phyloP scores from a whole-genome alignment of 1,284 basidiomycete genomes.

The Volvariella surrecta region DNA sequence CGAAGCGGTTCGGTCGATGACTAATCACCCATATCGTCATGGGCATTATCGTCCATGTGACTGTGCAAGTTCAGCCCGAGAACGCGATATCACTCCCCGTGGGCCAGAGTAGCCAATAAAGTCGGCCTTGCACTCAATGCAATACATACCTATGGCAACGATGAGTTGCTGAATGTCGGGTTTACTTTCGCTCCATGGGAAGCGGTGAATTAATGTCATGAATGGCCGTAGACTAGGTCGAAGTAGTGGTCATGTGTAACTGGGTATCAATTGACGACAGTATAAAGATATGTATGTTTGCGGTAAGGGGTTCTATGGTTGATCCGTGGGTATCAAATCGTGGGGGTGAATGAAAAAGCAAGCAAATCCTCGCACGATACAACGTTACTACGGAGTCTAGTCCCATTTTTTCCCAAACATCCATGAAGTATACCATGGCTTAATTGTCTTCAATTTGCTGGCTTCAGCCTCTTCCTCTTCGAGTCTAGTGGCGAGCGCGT shows the following conservation, averaged over 20 bases:
- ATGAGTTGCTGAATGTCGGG: constrained; percentile 19
- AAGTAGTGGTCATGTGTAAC: constrained; percentile 1
- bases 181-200: constrained; percentile 21
- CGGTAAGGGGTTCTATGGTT: constrained; percentile 18
- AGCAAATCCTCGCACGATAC: constrained; percentile 13
- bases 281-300: neutral
- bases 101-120: too few species aligned
- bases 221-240: constrained; percentile 10
- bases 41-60: too few species aligned
- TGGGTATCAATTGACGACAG: neutral
- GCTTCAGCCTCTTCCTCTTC: constrained; percentile 48
- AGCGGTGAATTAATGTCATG: constrained; percentile 13
- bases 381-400: neutral
- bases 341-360: constrained; percentile 16
- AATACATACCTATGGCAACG: neutral
- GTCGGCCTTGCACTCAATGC: neutral
- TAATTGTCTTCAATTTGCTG: constrained; percentile 32
- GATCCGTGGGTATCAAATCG: constrained; percentile 26
- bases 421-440: constrained; percentile 56
- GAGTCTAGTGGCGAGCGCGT: constrained; percentile 42
- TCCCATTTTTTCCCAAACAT: constrained; percentile 35
- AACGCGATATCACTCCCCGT: too few species aligned
- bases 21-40: too few species aligned
- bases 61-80: too few species aligned
- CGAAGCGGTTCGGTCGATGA: too few species aligned